A percentile compares a stretch with the other conserved stretches of the same genome.
Conservation (phyloP, 805 yeast genomes). For the Saturnispora hagleri region DNA sequence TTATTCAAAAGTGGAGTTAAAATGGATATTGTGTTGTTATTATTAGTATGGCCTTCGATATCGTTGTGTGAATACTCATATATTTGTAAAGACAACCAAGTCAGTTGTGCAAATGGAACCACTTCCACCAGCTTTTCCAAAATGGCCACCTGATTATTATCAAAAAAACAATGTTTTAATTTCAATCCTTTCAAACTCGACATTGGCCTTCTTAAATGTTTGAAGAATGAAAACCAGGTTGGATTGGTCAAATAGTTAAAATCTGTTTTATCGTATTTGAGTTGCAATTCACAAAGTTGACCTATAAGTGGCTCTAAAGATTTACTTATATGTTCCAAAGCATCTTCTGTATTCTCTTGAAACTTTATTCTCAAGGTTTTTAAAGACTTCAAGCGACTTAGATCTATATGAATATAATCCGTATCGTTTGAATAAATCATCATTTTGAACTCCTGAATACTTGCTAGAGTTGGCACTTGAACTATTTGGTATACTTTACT, state of each 20-base stretch:
- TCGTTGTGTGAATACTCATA: conserved; percentile 22
- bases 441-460: conserved; percentile 10
- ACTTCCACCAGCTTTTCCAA: conserved; percentile 31
- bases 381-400: conserved; percentile 5
- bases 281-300: conserved; percentile 12
- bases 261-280: conserved; percentile 17
- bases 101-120: conserved; percentile 22
- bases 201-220: background rate
- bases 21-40: conserved; percentile 9
- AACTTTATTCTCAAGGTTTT: conserved; percentile 16
- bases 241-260: conserved; percentile 19
- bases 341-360: conserved; percentile 16
- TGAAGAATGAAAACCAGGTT: conserved; percentile 24
- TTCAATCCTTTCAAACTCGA: conserved; percentile 13
- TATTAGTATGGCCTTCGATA: background rate
- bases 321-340: conserved; percentile 4
- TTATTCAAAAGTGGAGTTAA: conserved; percentile 15
- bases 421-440: conserved; percentile 12
- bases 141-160: conserved; percentile 12
- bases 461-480: background rate
- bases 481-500: background rate
- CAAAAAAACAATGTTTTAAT: conserved; percentile 20
- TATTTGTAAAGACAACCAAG: conserved; percentile 16
- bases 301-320: background rate
- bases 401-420: conserved; percentile 1